Base-by-base conservation (phyloP, 768 basidiomycete genomes). In the Suillus occidentalis region DNA sequence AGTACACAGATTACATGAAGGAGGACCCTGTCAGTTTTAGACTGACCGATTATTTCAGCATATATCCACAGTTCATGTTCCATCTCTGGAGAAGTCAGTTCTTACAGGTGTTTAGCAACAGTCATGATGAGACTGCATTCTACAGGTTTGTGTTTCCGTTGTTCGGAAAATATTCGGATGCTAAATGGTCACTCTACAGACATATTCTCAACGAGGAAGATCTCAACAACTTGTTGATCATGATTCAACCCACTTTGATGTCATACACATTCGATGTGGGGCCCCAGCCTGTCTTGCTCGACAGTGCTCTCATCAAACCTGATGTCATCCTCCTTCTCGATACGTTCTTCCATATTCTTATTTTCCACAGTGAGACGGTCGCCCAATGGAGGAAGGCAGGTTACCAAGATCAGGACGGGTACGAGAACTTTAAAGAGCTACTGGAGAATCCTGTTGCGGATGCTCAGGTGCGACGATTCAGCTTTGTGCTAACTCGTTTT, bases 201-300 rank as follows among this genome's bases (percentile, higher is more conserved):
- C 97, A 98, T 77, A 87, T 97, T 47, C 81, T 99, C 49, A 95
- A 98, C 76, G 92, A 96, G 73, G 95, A 96, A 78, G 97, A 99
- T 72, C 97, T 98, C 72, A 99, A 99, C 83, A 98, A 98, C 78
- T 98, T 96, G 16, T 80, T 99, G 64, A 97, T 99, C 78, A 99
- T 99, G 97, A 99, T 99, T 60, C 97, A 99, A 77, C 97, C 97
- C 4, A 99, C 97, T 9, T 86, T 99, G 60, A 99, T 99, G 96
- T 96, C 95, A 3, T 99, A 99, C 78, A 90, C 91, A 9, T 92
- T 99, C 75, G 97, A 99, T 74, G 86, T 88, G 3, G 85, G 88
- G 12, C 90, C 97, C 16, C 93, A 95, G 70, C 97, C 97, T 20
- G 97, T 99, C 37, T 83, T 99, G 22, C 88, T 99, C 37, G 97